phyloP scores from a whole-genome alignment of 352 stramenopile genomes.

The Phytophthora sp. region DNA sequence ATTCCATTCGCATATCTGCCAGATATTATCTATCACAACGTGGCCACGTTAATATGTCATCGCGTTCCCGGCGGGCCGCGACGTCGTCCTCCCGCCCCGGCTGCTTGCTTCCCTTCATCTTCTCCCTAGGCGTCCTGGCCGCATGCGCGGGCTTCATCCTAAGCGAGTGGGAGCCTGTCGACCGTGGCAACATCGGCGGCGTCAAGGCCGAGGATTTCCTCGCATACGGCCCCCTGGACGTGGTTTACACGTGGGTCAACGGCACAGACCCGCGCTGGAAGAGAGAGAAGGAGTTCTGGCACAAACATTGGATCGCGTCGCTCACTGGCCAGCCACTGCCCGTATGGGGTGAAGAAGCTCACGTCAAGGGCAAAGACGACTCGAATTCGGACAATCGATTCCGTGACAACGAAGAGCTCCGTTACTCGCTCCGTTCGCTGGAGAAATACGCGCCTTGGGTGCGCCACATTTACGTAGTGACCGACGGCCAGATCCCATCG shows the following conservation, averaged over 20 bases:
- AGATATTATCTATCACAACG: conserved; percentile 5
- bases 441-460: conserved; percentile 96
- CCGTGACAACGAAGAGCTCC: conserved; percentile 94
- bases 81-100: neutral
- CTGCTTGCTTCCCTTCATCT: conserved; percentile 4
- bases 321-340: conserved; percentile 80
- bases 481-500: conserved; percentile 93
- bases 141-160: conserved; percentile 19
- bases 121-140: conserved; percentile 21
- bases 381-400: conserved; percentile 92
- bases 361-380: conserved; percentile 69
- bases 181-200: conserved; percentile 71
- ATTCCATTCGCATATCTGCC: no score
- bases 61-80: conserved; percentile 21
- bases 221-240: conserved; percentile 90
- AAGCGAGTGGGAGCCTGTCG: conserved; percentile 20
- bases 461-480: conserved; percentile 94
- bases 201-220: conserved; percentile 62
- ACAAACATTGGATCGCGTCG: conserved; percentile 88
- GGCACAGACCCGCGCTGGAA: conserved; percentile 94
- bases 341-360: conserved; percentile 48
- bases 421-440: conserved; percentile 92
- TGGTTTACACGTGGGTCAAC: conserved; percentile 98
- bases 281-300: conserved; percentile 87
- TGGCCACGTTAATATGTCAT: conserved; percentile 26